phyloP scores from a whole-genome alignment of 176 grass and related monocot species.

The Luzula sylvatica region DNA sequence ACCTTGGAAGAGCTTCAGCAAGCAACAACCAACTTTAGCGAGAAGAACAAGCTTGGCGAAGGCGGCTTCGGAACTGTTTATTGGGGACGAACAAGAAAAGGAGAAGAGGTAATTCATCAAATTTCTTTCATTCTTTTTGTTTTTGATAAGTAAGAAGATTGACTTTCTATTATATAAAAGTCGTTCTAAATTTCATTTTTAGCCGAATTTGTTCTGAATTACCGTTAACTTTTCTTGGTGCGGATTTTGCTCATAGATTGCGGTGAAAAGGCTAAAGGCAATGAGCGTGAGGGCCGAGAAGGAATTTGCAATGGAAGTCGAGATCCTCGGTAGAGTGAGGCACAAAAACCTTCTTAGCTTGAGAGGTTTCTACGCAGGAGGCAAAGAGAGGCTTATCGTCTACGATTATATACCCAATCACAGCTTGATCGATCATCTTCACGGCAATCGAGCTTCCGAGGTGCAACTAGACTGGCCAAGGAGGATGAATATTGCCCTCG shows the following conservation, averaged over 20 bases:
- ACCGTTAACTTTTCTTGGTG: neutral
- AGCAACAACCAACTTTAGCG: conserved; percentile 58
- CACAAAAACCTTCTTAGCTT: conserved; percentile 67
- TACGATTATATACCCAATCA: conserved; percentile 90
- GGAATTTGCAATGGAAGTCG: conserved; percentile 76
- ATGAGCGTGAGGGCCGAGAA: conserved; percentile 65
- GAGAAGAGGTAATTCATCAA: conserved; percentile 33
- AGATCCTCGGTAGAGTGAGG: conserved; percentile 56
- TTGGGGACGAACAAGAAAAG: conserved; percentile 31
- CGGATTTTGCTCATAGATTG: conserved; percentile 24
- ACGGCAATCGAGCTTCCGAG: conserved; percentile 29
- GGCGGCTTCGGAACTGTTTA: conserved; percentile 23
- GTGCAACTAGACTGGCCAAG: conserved; percentile 42
- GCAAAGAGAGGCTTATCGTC: conserved; percentile 61
- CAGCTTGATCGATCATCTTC: conserved; percentile 56
- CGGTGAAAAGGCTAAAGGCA: conserved; percentile 62
- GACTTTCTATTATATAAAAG: no score
- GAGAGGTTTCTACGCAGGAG: conserved; percentile 52
- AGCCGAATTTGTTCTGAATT: neutral
- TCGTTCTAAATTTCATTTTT: no score
- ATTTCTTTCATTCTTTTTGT: neutral
- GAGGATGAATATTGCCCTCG: conserved; percentile 44
- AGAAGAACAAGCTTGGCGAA: conserved; percentile 31
- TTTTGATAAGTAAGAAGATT: no score
- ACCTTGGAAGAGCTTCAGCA: conserved; percentile 52